These are phyloP conservation scores for Zhuliangozyma parablackwelliae DNA, from an alignment of 1,139 yeast species.

Conservation along the genomic window DNA sequence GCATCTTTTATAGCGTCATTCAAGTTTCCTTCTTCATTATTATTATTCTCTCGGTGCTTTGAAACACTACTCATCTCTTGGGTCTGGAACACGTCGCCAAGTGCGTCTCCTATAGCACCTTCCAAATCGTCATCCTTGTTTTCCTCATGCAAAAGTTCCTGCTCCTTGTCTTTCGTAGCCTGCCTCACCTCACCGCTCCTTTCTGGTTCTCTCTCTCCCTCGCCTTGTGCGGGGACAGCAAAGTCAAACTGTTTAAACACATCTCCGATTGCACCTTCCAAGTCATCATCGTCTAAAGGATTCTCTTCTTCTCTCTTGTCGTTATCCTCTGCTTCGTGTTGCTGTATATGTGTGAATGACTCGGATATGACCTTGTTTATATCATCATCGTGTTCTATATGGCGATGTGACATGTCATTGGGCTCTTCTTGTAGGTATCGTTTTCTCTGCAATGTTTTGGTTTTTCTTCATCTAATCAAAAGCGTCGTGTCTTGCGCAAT, in stretches of 20 bases:
- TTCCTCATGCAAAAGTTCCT: background rate
- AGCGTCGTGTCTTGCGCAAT: no score
- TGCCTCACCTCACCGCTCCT: background rate
- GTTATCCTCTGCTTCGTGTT: no score
- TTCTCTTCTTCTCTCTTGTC: constrained; percentile 9
- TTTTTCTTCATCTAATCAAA: no score
- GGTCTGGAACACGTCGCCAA: constrained; percentile 7
- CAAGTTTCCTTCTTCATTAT: background rate
- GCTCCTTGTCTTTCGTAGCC: background rate
- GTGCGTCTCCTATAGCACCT: constrained; percentile 22
- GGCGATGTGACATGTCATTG: background rate
- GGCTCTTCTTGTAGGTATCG: no score
- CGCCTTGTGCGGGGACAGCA: constrained; percentile 2
- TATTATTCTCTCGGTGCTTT: background rate
- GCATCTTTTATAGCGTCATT: constrained; percentile 9
- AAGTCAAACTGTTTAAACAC: constrained; percentile 31
- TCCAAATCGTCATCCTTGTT: constrained; percentile 11
- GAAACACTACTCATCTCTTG: background rate
- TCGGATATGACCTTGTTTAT: background rate
- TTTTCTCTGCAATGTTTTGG: no score
- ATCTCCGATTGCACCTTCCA: constrained; percentile 31
- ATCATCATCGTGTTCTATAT: background rate
- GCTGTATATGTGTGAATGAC: background rate
- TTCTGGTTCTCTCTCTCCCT: background rate
- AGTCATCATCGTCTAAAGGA: no score